A percentile compares a stretch with the other conserved stretches of the same genome.
Conservation (phyloP, 2,329 filamentous ascomycete species). For the Talaromyces amestolkiae region DNA sequence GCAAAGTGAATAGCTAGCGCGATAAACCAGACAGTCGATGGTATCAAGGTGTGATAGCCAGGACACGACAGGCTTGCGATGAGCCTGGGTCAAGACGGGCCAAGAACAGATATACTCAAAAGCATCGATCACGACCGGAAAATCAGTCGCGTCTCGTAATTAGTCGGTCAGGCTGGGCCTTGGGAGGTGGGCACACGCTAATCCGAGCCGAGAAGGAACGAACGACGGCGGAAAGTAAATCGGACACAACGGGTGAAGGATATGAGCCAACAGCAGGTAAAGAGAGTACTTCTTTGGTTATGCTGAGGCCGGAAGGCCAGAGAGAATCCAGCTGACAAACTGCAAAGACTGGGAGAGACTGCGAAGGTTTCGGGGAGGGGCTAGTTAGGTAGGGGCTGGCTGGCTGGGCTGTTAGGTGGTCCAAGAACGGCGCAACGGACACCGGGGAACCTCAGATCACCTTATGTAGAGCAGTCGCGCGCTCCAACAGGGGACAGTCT, state of each 20-base stretch:
- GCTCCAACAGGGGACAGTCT: constrained; percentile 1
- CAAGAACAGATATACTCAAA: constrained; percentile 29
- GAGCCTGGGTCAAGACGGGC: constrained; percentile 32
- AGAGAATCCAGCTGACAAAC: constrained; percentile 9
- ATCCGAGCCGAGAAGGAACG: neutral
- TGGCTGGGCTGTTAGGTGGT: constrained; percentile 9
- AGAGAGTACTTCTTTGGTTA: neutral
- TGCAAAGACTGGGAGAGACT: constrained; percentile 6
- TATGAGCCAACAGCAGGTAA: neutral
- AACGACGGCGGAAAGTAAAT: neutral
- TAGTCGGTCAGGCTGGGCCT: constrained; percentile 6
- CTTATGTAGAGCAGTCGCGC: neutral
- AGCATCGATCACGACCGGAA: constrained; percentile 33
- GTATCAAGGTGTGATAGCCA: constrained; percentile 38
- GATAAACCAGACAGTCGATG: constrained; percentile 16
- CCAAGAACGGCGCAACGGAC: constrained; percentile 11
- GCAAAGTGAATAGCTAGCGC: constrained; percentile 8
- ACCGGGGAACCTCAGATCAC: constrained; percentile 13
- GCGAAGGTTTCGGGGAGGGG: constrained; percentile 18
- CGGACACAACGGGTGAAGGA: constrained; percentile 2
- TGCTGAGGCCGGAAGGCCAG: constrained; percentile 1
- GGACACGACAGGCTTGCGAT: constrained; percentile 36
- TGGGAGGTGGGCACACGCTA: constrained; percentile 6
- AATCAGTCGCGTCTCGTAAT: constrained; percentile 16
- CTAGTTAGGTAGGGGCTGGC: constrained; percentile 13